phyloP scores from a whole-genome alignment of 768 basidiomycete genomes.

The Chalciporus piperatus region DNA sequence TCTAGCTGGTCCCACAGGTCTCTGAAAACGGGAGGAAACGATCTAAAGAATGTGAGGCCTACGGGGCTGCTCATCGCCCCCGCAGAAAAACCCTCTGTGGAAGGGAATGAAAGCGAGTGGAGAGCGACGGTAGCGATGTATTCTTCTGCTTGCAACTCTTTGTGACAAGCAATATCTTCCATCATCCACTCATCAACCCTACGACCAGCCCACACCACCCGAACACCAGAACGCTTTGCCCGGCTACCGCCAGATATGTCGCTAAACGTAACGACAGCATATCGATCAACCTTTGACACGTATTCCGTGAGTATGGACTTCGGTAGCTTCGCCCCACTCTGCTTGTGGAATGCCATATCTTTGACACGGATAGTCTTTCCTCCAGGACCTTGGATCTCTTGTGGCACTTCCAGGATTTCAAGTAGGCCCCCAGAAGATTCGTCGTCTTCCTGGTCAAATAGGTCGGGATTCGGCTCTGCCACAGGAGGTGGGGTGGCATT shows the following conservation, averaged over 20 bases:
- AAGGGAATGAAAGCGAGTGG: constrained; percentile 69
- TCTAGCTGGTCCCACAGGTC: constrained; percentile 94
- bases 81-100: constrained; percentile 60
- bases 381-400: constrained; percentile 50
- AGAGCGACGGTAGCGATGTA: constrained; percentile 86
- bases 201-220: constrained; percentile 68
- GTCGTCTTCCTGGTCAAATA: constrained; percentile 53
- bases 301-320: constrained; percentile 68
- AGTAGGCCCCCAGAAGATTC: constrained; percentile 62
- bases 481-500: not conserved
- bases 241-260: constrained; percentile 68
- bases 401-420: constrained; percentile 66
- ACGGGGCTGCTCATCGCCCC: constrained; percentile 44
- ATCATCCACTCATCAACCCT: constrained; percentile 70
- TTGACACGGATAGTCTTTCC: constrained; percentile 55
- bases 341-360: constrained; percentile 80
- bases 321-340: constrained; percentile 80
- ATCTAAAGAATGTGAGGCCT: constrained; percentile 65
- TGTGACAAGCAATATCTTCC: constrained; percentile 80
- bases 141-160: constrained; percentile 80
- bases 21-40: constrained; percentile 78
- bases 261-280: constrained; percentile 70
- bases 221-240: constrained; percentile 69
- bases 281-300: constrained; percentile 65
- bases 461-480: constrained; percentile 31